Evolutionary conservation across 805 yeast genomes (phyloP).

Genomic region (Jamesozyma lodderae): DNA sequence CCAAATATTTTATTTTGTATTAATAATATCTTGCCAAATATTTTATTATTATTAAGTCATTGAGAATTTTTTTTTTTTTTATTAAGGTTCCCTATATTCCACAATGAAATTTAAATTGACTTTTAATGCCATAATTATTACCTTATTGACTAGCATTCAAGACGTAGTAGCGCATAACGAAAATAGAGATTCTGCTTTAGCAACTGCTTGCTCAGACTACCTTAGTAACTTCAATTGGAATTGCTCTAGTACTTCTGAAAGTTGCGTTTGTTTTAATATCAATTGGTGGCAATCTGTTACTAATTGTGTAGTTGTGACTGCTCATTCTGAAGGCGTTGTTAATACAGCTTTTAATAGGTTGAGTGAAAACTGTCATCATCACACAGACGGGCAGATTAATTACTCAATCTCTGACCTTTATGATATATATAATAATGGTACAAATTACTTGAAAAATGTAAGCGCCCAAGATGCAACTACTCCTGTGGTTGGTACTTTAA

Average conservation of each 20-base stretch:
- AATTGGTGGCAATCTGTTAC: slow-evolving; percentile 40
- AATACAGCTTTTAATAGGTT: slow-evolving; percentile 36
- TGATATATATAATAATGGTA: slow-evolving; percentile 33
- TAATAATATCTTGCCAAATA: too few relatives aligned
- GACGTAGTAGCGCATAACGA: too few relatives aligned
- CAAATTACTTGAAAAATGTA: slow-evolving; percentile 28
- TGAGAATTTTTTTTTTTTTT: too few relatives aligned
- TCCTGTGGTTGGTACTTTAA: slow-evolving; percentile 29
- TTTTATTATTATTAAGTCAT: too few relatives aligned
- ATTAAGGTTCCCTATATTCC: too few relatives aligned
- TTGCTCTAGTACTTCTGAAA: slow-evolving; percentile 32
- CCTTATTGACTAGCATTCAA: too few relatives aligned
- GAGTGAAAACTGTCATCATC: slow-evolving; percentile 19
- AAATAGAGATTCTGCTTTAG: too few relatives aligned
- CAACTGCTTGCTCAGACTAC: too few relatives aligned
- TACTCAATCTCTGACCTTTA: slow-evolving; percentile 4
- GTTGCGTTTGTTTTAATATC: slow-evolving; percentile 35
- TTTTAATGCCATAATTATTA: too few relatives aligned
- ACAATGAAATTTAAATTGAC: too few relatives aligned
- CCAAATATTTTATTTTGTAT: too few relatives aligned
- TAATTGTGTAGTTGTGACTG: slow-evolving; percentile 32
- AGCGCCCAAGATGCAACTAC: slow-evolving; percentile 15
- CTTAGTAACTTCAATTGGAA: slow-evolving; percentile 41
- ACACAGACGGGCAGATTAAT: slow-evolving; percentile 7
- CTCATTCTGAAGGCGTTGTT: slow-evolving; percentile 23